These are phyloP conservation scores for Ceratobasidium papillatum DNA, from an alignment of 1,284 basidiomycete genomes.

Conservation along the genomic window DNA sequence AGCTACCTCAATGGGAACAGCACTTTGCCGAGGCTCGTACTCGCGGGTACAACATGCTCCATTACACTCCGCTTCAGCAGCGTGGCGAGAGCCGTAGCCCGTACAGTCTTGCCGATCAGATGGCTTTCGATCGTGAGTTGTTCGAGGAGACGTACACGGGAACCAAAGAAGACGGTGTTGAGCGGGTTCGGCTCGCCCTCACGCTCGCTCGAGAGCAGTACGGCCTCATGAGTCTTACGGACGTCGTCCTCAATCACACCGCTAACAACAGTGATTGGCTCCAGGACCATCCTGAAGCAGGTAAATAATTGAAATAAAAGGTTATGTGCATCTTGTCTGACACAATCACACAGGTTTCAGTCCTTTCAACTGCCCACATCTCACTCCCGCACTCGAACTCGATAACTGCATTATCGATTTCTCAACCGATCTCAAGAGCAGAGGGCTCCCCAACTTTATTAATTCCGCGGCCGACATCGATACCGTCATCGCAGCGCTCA, in stretches of 20 bases:
- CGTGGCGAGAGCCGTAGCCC: conserved; percentile 88
- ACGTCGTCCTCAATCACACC: conserved; percentile 95
- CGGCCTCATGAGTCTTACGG: conserved; percentile 87
- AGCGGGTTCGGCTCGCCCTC: conserved; percentile 68
- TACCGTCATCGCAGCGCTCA: conserved; percentile 69
- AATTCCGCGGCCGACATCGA: conserved; percentile 73
- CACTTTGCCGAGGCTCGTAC: conserved; percentile 84
- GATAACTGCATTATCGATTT: conserved; percentile 86
- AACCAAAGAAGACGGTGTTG: conserved; percentile 61
- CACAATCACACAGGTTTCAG: conserved; percentile 73
- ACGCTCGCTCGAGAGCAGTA: conserved; percentile 80
- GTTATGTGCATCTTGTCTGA: background rate
- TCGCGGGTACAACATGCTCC: conserved; percentile 94
- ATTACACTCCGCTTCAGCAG: conserved; percentile 93
- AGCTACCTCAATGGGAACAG: conserved; percentile 74
- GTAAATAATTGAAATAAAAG: conserved; percentile 55
- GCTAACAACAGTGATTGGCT: conserved; percentile 93
- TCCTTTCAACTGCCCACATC: conserved; percentile 86
- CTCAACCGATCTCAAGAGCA: conserved; percentile 68
- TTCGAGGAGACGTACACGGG: conserved; percentile 62
- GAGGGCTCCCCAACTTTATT: conserved; percentile 77
- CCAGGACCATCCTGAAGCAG: conserved; percentile 92
- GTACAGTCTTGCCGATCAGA: conserved; percentile 89
- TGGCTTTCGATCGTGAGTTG: conserved; percentile 78
- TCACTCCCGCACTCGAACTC: conserved; percentile 86